phyloP scores from a whole-genome alignment of 2,329 filamentous ascomycete species.

The Septoria petroselini region DNA sequence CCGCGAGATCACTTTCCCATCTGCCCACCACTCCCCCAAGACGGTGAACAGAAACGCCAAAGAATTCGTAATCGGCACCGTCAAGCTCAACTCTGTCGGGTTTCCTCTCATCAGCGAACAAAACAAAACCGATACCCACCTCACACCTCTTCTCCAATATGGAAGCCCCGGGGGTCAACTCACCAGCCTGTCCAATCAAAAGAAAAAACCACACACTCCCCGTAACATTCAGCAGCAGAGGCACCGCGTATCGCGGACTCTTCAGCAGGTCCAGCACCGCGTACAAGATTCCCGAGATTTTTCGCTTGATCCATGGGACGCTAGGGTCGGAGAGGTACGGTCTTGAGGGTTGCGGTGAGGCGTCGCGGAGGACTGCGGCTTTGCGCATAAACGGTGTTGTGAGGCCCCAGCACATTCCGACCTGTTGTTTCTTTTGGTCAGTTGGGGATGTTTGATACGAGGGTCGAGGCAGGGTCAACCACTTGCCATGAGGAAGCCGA shows the following conservation, averaged over 20 bases:
- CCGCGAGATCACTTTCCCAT: conserved; percentile 82
- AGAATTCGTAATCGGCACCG: conserved; percentile 92
- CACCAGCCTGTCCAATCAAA: conserved; percentile 86
- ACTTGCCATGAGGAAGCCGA: conserved; percentile 74
- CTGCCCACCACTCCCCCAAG: conserved; percentile 90
- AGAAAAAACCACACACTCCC: conserved; percentile 97
- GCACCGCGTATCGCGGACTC: conserved; percentile 80
- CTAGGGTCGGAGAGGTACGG: conserved; percentile 44
- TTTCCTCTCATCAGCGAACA: not conserved
- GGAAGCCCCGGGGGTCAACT: too few relatives aligned
- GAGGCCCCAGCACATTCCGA: conserved; percentile 88
- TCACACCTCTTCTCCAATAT: too few relatives aligned
- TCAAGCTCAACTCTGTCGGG: conserved; percentile 79
- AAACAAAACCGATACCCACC: too few relatives aligned
- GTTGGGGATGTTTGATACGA: not conserved
- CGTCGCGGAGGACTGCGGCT: conserved; percentile 62
- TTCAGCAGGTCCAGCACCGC: conserved; percentile 73
- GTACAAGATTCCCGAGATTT: conserved; percentile 64
- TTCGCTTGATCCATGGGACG: conserved; percentile 60
- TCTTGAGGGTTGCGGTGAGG: conserved; percentile 49
- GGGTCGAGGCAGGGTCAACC: too few relatives aligned
- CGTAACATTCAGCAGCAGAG: conserved; percentile 81
- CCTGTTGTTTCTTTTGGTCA: not conserved
- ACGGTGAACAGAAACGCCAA: conserved; percentile 95
- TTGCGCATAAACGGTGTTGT: conserved; percentile 85